Conservation (phyloP, 1,284 basidiomycete species). For the Austroboletus niveus region DNA sequence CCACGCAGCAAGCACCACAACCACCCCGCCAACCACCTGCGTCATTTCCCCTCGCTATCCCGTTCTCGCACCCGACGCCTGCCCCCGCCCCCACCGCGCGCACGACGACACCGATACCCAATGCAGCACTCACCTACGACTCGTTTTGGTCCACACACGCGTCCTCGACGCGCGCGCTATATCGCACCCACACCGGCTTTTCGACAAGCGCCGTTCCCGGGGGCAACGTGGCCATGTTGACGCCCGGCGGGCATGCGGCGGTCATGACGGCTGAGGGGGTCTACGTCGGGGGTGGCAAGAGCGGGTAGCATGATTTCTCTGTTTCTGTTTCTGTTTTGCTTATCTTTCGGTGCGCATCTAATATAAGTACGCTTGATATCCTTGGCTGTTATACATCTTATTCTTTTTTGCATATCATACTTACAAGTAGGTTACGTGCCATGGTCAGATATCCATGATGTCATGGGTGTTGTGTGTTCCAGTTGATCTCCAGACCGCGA, state of each 20-base stretch:
- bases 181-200: slow-evolving; percentile 33
- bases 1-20: too few species aligned
- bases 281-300: slow-evolving; percentile 26
- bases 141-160: slow-evolving; percentile 63
- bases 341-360: too few species aligned
- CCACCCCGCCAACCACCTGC: slow-evolving; percentile 5
- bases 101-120: neutral
- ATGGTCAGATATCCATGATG: too few species aligned
- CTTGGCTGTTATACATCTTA: too few species aligned
- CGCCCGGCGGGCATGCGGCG: slow-evolving; percentile 30
- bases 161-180: slow-evolving; percentile 30
- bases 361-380: too few species aligned
- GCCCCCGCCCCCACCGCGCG: slow-evolving; percentile 1
- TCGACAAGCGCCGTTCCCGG: slow-evolving; percentile 22
- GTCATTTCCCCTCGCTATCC: slow-evolving; percentile 1
- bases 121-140: slow-evolving; percentile 52
- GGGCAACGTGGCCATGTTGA: slow-evolving; percentile 33
- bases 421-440: too few species aligned
- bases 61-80: neutral
- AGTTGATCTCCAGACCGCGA: too few species aligned
- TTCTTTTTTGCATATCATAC: too few species aligned
- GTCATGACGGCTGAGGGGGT: slow-evolving; percentile 33
- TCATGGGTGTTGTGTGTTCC: too few species aligned
- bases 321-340: too few species aligned
- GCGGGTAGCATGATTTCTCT: neutral